Conservation (phyloP, 2,329 filamentous ascomycete species). For the Pseudogymnoascus sp. region DNA sequence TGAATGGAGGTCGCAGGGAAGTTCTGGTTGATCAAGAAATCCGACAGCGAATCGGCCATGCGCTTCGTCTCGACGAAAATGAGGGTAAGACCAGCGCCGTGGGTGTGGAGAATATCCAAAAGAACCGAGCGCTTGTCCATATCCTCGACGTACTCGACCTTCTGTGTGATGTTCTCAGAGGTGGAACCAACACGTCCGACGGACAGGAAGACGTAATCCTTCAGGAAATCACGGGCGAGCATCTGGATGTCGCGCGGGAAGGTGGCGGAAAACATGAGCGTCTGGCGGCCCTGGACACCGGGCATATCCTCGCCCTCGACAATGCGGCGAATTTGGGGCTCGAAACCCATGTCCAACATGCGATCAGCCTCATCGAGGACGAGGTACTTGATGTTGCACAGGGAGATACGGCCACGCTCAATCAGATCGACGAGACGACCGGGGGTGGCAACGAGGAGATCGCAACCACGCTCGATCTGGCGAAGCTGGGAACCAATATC, state of each 20-base stretch:
- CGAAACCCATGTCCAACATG: constrained; percentile 99
- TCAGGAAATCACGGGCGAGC: constrained; percentile 96
- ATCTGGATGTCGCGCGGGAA: constrained; percentile 99
- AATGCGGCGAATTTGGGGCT: constrained; percentile 97
- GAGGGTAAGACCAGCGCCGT: constrained; percentile 79
- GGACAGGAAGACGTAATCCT: constrained; percentile 98
- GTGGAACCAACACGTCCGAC: constrained; percentile 98
- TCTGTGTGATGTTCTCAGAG: constrained; percentile 99
- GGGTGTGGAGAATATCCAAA: constrained; percentile 93
- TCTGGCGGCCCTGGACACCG: constrained; percentile 73
- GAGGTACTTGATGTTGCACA: constrained; percentile 98
- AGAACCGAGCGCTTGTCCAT: constrained; percentile 96
- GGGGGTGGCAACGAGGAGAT: constrained; percentile 93
- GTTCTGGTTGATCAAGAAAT: constrained; percentile 97
- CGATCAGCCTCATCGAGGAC: constrained; percentile 98
- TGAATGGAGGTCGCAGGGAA: constrained; percentile 98
- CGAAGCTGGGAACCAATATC: constrained; percentile 97
- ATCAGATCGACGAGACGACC: constrained; percentile 97
- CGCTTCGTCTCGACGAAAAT: constrained; percentile 99
- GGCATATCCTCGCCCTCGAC: constrained; percentile 99
- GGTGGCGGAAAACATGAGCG: constrained; percentile 99
- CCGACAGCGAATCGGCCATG: constrained; percentile 95
- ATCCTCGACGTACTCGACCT: constrained; percentile 96
- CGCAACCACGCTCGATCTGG: constrained; percentile 91
- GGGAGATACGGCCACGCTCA: constrained; percentile 95